Percentiles rank a stretch among this genome's conserved stretches.
Conservation (phyloP, 345 rosid genomes). For the Jatropha curcas region DNA sequence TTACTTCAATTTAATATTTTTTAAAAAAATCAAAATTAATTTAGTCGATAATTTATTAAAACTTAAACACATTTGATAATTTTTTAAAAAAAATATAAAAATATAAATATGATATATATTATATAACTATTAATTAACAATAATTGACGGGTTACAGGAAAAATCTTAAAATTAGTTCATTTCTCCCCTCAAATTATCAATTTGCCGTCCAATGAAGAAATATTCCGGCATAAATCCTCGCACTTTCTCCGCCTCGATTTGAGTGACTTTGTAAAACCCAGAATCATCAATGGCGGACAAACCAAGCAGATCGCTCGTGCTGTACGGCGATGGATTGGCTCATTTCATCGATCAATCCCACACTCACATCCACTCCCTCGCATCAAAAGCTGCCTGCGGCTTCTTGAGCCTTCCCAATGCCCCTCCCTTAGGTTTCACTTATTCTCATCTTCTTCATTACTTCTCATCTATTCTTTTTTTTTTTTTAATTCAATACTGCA, state of each 20-base stretch:
- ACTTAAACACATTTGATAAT: too few relatives aligned
- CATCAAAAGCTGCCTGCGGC: constrained; percentile 58
- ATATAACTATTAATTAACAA: too few relatives aligned
- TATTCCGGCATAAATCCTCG: neutral
- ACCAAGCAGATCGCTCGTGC: constrained; percentile 75
- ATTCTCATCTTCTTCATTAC: neutral
- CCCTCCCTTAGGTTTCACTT: constrained; percentile 64
- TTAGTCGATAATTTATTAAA: too few relatives aligned
- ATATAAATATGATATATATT: too few relatives aligned
- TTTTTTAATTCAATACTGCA: neutral
- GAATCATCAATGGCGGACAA: constrained; percentile 74
- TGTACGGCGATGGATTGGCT: constrained; percentile 86
- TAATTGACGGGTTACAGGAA: too few relatives aligned
- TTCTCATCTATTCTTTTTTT: neutral
- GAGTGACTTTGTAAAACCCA: neutral
- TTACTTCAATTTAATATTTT: too few relatives aligned
- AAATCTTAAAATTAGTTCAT: too few relatives aligned
- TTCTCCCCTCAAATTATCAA: too few relatives aligned
- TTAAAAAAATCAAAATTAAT: too few relatives aligned
- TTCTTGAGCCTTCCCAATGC: constrained; percentile 77
- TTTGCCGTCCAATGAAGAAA: neutral
- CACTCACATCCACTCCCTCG: constrained; percentile 67
- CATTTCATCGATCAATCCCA: constrained; percentile 50
- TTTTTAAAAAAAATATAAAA: too few relatives aligned
- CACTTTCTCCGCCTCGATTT: neutral